phyloP scores from a whole-genome alignment of 2,329 filamentous ascomycete genomes.

The Lasiodiplodia citricola region DNA sequence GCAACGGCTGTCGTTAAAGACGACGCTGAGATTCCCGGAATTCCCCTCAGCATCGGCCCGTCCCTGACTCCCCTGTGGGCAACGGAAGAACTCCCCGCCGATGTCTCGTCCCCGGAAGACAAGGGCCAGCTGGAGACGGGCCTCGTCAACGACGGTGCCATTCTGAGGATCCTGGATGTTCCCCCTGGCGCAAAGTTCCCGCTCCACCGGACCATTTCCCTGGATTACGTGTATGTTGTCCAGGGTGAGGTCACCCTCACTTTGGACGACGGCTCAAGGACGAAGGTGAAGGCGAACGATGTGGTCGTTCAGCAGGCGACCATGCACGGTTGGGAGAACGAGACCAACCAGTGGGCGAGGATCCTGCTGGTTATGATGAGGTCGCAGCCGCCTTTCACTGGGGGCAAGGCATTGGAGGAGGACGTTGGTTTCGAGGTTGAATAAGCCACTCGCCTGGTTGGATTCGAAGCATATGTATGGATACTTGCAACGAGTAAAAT shows the following conservation, averaged over 20 bases:
- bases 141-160: background rate
- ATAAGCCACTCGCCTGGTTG: background rate
- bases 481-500: too few species aligned
- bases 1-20: background rate
- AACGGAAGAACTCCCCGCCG: background rate
- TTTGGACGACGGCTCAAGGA: conserved; percentile 4
- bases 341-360: conserved; percentile 1
- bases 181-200: background rate
- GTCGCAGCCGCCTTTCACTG: background rate
- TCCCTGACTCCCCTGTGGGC: background rate
- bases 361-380: background rate
- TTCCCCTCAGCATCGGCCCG: background rate
- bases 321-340: conserved; percentile 16
- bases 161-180: background rate
- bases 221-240: conserved; percentile 9
- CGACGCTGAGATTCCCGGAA: background rate
- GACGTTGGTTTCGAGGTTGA: background rate
- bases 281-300: conserved; percentile 10
- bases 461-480: too few species aligned
- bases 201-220: background rate
- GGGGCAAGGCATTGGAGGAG: background rate
- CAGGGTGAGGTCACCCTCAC: background rate
- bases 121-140: background rate
- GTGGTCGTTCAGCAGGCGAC: conserved; percentile 12
- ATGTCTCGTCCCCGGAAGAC: background rate